Evolutionary conservation across 768 basidiomycete species (phyloP).

Genomic region (Tulasnella calospora): DNA sequence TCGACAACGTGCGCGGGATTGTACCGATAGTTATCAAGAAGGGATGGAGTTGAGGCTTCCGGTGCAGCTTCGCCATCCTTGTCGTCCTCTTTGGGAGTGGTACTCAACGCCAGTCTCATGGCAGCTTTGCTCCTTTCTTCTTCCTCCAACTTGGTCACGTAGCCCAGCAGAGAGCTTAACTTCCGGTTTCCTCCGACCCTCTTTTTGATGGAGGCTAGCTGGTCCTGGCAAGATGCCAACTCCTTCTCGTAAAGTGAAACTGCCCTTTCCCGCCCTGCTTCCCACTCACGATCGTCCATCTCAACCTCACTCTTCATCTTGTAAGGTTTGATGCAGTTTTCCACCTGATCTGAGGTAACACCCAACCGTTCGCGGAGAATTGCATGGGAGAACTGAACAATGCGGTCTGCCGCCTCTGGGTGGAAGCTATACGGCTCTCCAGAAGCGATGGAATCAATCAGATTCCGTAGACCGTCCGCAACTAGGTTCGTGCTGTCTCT

Average conservation of each 20-base stretch:
- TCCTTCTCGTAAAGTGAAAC: slow-evolving; percentile 82
- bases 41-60: slow-evolving; percentile 38
- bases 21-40: slow-evolving; percentile 77
- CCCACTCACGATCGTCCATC: slow-evolving; percentile 91
- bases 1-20: slow-evolving; percentile 88
- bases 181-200: slow-evolving; percentile 84
- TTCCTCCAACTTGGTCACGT: slow-evolving; percentile 79
- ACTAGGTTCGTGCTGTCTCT: slow-evolving; percentile 91
- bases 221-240: slow-evolving; percentile 73
- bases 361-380: slow-evolving; percentile 91
- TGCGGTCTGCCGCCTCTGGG: slow-evolving; percentile 79
- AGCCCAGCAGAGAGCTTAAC: slow-evolving; percentile 66
- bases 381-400: slow-evolving; percentile 86
- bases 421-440: slow-evolving; percentile 92
- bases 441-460: slow-evolving; percentile 83
- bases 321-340: slow-evolving; percentile 99
- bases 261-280: slow-evolving; percentile 66
- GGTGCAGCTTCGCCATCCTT: slow-evolving; percentile 39
- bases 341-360: slow-evolving; percentile 95
- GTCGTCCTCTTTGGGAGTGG: slow-evolving; percentile 37
- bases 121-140: slow-evolving; percentile 60
- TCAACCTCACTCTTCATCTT: slow-evolving; percentile 86
- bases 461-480: slow-evolving; percentile 81
- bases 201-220: slow-evolving; percentile 78
- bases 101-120: slow-evolving; percentile 40